Base-by-base conservation (phyloP, 176 grass and related monocot genomes). In the Avena sativa region DNA sequence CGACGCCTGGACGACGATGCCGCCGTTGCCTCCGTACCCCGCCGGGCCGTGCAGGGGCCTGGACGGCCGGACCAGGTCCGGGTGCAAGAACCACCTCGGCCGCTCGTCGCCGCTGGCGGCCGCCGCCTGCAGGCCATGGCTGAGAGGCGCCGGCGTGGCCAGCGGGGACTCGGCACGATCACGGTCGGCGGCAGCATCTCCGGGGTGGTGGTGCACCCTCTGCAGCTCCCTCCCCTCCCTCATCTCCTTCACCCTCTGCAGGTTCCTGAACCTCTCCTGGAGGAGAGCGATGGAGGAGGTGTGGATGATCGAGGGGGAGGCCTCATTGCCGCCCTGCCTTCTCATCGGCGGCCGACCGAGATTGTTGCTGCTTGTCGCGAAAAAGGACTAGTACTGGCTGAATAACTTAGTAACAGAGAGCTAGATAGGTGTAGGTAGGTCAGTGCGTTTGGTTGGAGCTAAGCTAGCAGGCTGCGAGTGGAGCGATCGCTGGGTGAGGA, bases 221-320 rank as follows among this genome's bases (percentile, higher is more conserved):
- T 88, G 89, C 65, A 94, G 46, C 68, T 92, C 93, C 32, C 83
- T 92, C 11, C 93, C 93, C 84, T 98, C 92, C 57, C 93, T 85
- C 94, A 91, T 94, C 89, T 93, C 95, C 83, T 98, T 98, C 19
- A 95, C 86, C 88, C 86, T 98, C 88, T 98, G 88, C 44, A 98
- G 76, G 84, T 98, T 89, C 63, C 96, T 94, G 80, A 98, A 98
- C 79, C 96, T 90, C 93, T 98, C 96, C 69, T 96, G 96, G 6
- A 98, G 90, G n/a, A 98, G 92, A 49, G 91, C 93, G 86, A 98
- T 98, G 83, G 96, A 98, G 8, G 94, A 97, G 4, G 91, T 92
- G 87, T 89, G 89, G 85, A 85, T 78, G 70, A 90, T 36, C 71
- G 92, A 81, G 48, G 92, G 85, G 34, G 87, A 89, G 1, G 74